Conservation (phyloP, 768 basidiomycete species). For the Lactarius quietus region DNA sequence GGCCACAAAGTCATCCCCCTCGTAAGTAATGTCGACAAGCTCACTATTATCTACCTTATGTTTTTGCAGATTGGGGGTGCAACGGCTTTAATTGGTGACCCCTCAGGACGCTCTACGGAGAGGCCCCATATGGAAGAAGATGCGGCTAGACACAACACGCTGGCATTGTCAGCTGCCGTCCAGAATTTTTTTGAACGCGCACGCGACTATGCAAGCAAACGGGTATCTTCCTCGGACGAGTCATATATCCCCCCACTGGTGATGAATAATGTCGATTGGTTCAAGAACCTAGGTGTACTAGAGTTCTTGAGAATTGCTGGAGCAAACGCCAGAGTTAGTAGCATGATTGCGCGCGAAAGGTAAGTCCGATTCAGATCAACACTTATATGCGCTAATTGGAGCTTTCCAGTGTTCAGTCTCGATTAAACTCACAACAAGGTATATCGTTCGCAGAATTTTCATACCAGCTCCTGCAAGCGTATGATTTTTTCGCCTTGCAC, state of each 20-base stretch:
- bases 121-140: constrained; percentile 61
- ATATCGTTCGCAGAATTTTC: constrained; percentile 99
- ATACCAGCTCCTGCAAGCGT: constrained; percentile 95
- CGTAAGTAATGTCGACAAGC: constrained; percentile 44
- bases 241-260: constrained; percentile 37
- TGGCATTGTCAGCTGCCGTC: constrained; percentile 58
- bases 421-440: constrained; percentile 75
- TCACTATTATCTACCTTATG: constrained; percentile 9
- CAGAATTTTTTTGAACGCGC: constrained; percentile 72
- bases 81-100: constrained; percentile 95
- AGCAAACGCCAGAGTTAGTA: constrained; percentile 73
- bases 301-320: constrained; percentile 85
- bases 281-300: constrained; percentile 64
- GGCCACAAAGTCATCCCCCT: constrained; percentile 83
- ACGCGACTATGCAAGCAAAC: constrained; percentile 49
- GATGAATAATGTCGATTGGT: constrained; percentile 76
- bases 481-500: constrained; percentile 85
- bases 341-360: constrained; percentile 92
- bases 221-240: constrained; percentile 5
- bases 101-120: constrained; percentile 84
- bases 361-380: constrained; percentile 33
- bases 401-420: constrained; percentile 65
- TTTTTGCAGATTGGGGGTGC: constrained; percentile 82
- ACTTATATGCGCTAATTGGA: neutral
- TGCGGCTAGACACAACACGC: constrained; percentile 63